Base-by-base conservation (phyloP, 73 alveolate species). In the Paraurostyla sp. region DNA sequence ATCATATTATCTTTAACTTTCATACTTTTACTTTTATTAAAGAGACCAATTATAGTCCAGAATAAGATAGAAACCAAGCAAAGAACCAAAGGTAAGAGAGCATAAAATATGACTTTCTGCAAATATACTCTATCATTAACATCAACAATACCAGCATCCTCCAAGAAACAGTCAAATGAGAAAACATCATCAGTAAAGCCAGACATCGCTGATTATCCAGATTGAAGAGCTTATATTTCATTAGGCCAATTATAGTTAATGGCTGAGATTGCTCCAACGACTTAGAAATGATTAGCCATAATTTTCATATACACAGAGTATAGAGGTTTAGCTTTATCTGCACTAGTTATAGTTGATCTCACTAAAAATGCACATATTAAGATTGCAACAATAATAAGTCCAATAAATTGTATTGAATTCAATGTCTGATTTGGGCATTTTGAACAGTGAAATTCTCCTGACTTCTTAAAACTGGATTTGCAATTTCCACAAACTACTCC, bases 221-320 rank as follows among this genome's bases (percentile, higher is more conserved):
- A 48, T 50, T 85, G 25, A 0, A 85, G 29, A 30, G 43, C 43
- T 45, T 83, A 0, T 9, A 91, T 62, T 22, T 60, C 81, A 29
- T 25, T 56, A 15, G 96, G 96, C 91, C 93, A 91, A 22, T 57
- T 33, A 40, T 68, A 78, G 62, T 91, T 84, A 41, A 91, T 60
- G 54, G 83, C 23, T 0, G 89, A 40, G n/a, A 85, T 87, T 4
- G 88, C 63, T 0, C 59, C 33, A 15, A 91, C n/a, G 11, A 91
- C 18, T 45, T 84, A 73, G 63, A 91, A 35, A 43, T 91, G 91
- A 45, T 85, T 85, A n/a, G 91, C 71, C 33, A 91, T 35, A 15
- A 91, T 85, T 45, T 91, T 91, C 84, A 91, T 73, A 51, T 91
- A 91, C 0, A 91, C 93, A 35, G 92, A 57, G 50, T 91, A 82